A percentile compares a stretch with the other conserved stretches of the same genome.
These are phyloP conservation scores for Aegilops longissima DNA, from an alignment of 176 grass and related monocot species.

Conservation along the genomic window DNA sequence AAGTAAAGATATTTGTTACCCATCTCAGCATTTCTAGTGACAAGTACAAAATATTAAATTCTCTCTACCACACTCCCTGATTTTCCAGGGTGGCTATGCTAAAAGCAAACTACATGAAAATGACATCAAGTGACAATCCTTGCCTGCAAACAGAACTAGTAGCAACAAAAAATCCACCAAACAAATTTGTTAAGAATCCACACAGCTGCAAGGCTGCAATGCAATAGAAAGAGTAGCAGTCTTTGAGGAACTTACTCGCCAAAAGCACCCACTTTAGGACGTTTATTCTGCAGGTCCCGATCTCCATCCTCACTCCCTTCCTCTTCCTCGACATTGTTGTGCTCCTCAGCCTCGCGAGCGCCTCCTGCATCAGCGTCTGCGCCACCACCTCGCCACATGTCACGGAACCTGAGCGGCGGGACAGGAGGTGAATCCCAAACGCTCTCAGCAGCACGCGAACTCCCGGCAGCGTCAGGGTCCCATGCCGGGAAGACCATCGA, in stretches of 20 bases:
- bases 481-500: slow-evolving; percentile 21
- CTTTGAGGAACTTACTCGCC: slow-evolving; percentile 59
- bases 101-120: background rate
- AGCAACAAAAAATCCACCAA: background rate
- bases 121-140: background rate
- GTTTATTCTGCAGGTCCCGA: slow-evolving; percentile 74
- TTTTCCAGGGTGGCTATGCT: background rate
- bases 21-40: background rate
- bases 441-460: slow-evolving; percentile 25
- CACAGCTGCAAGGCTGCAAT: slow-evolving; percentile 4
- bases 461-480: slow-evolving; percentile 32
- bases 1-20: background rate
- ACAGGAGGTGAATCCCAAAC: background rate
- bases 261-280: slow-evolving; percentile 64
- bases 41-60: background rate
- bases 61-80: background rate
- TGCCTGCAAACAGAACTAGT: background rate
- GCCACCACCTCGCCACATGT: slow-evolving; percentile 15
- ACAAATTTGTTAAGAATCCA: background rate
- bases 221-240: slow-evolving; percentile 16
- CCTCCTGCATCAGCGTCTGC: background rate
- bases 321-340: slow-evolving; percentile 15
- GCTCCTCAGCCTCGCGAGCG: background rate
- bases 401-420: background rate
- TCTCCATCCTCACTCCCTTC: slow-evolving; percentile 28